Base-by-base conservation (phyloP, 2,329 filamentous ascomycete genomes). In the Trichoderma pleuroti region DNA sequence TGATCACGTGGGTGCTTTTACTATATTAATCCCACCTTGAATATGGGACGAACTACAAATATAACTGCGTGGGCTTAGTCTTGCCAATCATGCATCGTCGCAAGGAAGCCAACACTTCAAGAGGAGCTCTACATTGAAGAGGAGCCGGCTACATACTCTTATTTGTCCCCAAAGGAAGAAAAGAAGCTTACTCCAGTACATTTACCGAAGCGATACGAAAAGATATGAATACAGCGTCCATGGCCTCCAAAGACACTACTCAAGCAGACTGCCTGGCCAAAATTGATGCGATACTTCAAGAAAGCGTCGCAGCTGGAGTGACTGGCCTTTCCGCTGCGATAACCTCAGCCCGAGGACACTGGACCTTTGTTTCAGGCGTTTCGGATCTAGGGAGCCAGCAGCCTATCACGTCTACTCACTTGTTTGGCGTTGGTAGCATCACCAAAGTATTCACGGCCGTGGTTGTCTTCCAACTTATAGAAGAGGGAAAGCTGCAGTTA, bases 391-490 rank as follows among this genome's bases (percentile, higher is more conserved):
- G 57, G 26, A 69, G 18, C n/a, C 49, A 4, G 28, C 65, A 71
- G 36, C 46, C 65, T 16, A 64, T 71, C 32, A 21, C 61, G n/a
- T 32, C 69, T 4, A 39, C 49, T 59, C 70, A 73, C 28, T 30
- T 68, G n/a, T 71, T 73, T 63, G 72, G 72, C 24, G 52, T 73
- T 42, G 72, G 72, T 34, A 72, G 71, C 65, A 72, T 73, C 36
- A 73, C 72, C 46, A 73, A 73, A n/a, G 68, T 73, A n/a, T 72
- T 73, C 18, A 63, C 68, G 6, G 65, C 72, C 5, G 69, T 71
- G 4, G 71, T 73, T 11, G 39, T 73, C 24, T 62, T 73, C 7
- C 72, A 73, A 59, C 72, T 73, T 28, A 59, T 71, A 9, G 72
- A 73, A 57, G 68, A 73, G 16, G 68, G 71, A n/a, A 73, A 70